Evolutionary conservation across 2,329 filamentous ascomycete genomes (phyloP), one percentile per base, ranked within the genome.

Genomic region (Epichloe coenophiala): DNA sequence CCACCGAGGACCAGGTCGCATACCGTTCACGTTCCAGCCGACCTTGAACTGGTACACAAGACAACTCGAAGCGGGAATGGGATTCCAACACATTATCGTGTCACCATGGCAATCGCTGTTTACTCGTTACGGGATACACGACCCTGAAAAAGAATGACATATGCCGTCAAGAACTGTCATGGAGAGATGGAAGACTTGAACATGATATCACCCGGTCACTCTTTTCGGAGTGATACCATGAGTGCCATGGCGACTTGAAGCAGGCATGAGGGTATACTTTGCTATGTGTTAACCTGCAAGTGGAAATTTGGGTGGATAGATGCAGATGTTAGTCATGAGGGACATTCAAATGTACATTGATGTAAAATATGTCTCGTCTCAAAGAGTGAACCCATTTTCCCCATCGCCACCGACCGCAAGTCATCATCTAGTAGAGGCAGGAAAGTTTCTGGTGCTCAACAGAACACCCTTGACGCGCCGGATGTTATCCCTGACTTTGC

Each of bases 401-500:
- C 27, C 27, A 31, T 11, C 1, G 27, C 27, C 27, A 31, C 27
- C 40, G 21, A 21, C 17, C n/a, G 13, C 21, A 42, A 19, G 5
- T 21, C 11, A 23, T 56, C 47, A 66, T 55, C 61, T 61, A 36
- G 67, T 61, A 39, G 68, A 69, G 3, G 67, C 59, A n/a, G 82
- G 84, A 57, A 91, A 91, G 59, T 80, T 86, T 59, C 84, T 78
- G 4, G 86, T 78, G 60, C 81, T 88, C 51, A 94, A 65, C 57
- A 93, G 69, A 11, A 88, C 78, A 1, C 87, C 87, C 70, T 94
- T 94, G 41, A 93, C 78, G 51, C 84, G 77, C 56, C 87, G 72
- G 48, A 94, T 90, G 54, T 84, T 86, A 56, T 80, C 80, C 68
- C 86, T 86, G 19, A 86, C 73, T 61, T 78, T 80, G 55, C 80